Percentiles rank a stretch among this genome's conserved stretches.
Conservation (phyloP, 1,139 yeast genomes). For the Wickerhamomyces sp. region DNA sequence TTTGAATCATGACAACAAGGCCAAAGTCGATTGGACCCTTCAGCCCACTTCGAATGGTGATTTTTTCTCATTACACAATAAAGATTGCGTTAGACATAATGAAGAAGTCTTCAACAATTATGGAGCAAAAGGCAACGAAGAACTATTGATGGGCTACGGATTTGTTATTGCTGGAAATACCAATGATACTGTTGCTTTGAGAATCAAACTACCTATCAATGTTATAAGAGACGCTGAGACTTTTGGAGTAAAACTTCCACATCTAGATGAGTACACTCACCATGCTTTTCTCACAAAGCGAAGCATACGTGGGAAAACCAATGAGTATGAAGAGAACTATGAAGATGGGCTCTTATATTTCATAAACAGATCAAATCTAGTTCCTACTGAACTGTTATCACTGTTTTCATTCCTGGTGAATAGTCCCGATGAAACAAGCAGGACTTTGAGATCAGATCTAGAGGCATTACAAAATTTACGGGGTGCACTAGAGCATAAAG, state of each 20-base stretch:
- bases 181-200: slow-evolving; percentile 59
- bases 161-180: slow-evolving; percentile 49
- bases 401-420: slow-evolving; percentile 27
- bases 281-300: slow-evolving; percentile 28
- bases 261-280: slow-evolving; percentile 32
- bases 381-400: slow-evolving; percentile 26
- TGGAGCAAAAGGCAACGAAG: slow-evolving; percentile 84
- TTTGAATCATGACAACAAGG: slow-evolving; percentile 56
- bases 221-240: slow-evolving; percentile 14
- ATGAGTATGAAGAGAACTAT: slow-evolving; percentile 4
- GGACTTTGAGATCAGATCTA: slow-evolving; percentile 27
- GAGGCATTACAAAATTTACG: slow-evolving; percentile 28
- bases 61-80: slow-evolving; percentile 15
- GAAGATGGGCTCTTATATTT: slow-evolving; percentile 19
- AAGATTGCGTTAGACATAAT: slow-evolving; percentile 27
- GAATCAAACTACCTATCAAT: slow-evolving; percentile 42
- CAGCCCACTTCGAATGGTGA: slow-evolving; percentile 6
- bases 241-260: slow-evolving; percentile 22
- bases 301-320: slow-evolving; percentile 5
- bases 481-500: slow-evolving; percentile 18
- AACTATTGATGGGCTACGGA: slow-evolving; percentile 53
- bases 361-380: slow-evolving; percentile 15
- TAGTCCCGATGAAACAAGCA: slow-evolving; percentile 21
- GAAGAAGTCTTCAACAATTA: slow-evolving; percentile 70
- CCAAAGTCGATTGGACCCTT: slow-evolving; percentile 54